Percentiles rank a stretch among this genome's conserved stretches.
Conservation (phyloP, 106 monocot species). For the Apostasia ramifera region DNA sequence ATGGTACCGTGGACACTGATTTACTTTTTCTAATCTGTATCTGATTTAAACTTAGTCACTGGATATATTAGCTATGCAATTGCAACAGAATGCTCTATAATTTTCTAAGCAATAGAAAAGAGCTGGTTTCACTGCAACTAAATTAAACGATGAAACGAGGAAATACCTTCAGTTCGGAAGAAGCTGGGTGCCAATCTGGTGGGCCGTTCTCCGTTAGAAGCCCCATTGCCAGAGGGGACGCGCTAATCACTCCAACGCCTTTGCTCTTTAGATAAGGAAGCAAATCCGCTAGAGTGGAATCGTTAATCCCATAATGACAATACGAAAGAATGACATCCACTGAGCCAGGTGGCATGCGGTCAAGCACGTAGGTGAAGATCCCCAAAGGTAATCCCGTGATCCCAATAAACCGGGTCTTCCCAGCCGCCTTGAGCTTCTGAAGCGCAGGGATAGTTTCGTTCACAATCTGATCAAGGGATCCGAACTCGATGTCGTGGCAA, state of each 20-base stretch:
- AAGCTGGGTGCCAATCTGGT: conserved; percentile 85
- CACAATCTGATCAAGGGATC: conserved; percentile 80
- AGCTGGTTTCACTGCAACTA: neutral
- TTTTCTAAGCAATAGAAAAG: neutral
- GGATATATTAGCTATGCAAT: too few species aligned
- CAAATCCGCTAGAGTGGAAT: conserved; percentile 49
- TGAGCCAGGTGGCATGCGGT: conserved; percentile 54
- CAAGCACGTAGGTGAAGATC: conserved; percentile 71
- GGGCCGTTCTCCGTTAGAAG: conserved; percentile 80
- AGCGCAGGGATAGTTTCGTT: conserved; percentile 89
- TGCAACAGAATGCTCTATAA: too few species aligned
- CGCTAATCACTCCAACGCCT: conserved; percentile 74
- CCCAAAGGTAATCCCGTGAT: conserved; percentile 69
- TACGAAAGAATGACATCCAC: conserved; percentile 89
- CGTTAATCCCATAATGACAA: conserved; percentile 80
- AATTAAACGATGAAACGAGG: neutral
- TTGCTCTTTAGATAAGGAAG: conserved; percentile 79
- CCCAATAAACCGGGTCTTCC: conserved; percentile 73
- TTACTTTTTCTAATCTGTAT: too few species aligned
- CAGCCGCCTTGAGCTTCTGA: conserved; percentile 52
- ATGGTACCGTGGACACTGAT: too few species aligned
- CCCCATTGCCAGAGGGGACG: conserved; percentile 85
- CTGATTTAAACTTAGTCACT: too few species aligned
- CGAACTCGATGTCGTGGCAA: conserved; percentile 94
- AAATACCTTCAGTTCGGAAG: conserved; percentile 64